These are phyloP conservation scores for Brasilioporus rufonigricans DNA, from an alignment of 768 basidiomycete genomes.

Conservation along the genomic window DNA sequence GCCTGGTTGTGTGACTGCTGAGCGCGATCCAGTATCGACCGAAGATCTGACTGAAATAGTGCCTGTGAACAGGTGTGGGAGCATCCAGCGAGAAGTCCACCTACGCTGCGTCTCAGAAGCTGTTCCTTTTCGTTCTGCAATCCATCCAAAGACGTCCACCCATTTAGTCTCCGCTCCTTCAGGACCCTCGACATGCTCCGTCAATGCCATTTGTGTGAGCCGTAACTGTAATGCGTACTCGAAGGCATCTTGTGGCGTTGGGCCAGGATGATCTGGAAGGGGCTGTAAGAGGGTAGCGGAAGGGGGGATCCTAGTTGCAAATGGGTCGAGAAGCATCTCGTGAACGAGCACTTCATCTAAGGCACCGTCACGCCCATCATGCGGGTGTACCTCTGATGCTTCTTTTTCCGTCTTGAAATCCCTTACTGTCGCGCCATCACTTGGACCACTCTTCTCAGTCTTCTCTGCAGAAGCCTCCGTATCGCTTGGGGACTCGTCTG, in stretches of 20 bases:
- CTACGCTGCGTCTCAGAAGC: slow-evolving; percentile 26
- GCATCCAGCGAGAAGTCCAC: slow-evolving; percentile 1
- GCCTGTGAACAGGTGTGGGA: background rate
- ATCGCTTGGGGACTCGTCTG: slow-evolving; percentile 33
- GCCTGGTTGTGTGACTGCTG: slow-evolving; percentile 21
- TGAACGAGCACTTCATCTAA: slow-evolving; percentile 11
- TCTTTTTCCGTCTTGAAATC: slow-evolving; percentile 16
- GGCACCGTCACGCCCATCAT: background rate
- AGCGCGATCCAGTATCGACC: slow-evolving; percentile 27
- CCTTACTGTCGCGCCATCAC: background rate
- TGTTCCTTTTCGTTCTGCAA: slow-evolving; percentile 57
- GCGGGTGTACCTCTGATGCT: background rate
- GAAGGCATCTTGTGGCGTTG: slow-evolving; percentile 59
- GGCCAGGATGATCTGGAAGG: slow-evolving; percentile 45
- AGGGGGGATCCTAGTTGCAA: slow-evolving; percentile 36
- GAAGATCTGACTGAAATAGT: slow-evolving; percentile 29
- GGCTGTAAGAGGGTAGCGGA: slow-evolving; percentile 43
- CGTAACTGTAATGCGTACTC: slow-evolving; percentile 81
- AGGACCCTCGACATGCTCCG: slow-evolving; percentile 81
- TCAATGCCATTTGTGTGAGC: slow-evolving; percentile 79
- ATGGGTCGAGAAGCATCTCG: slow-evolving; percentile 29
- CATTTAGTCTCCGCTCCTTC: slow-evolving; percentile 80
- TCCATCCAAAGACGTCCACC: slow-evolving; percentile 84
- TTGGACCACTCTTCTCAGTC: slow-evolving; percentile 1
- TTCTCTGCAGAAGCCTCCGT: slow-evolving; percentile 14